Conservation (phyloP, 257 asterid genomes). For the Avicennia marina region DNA sequence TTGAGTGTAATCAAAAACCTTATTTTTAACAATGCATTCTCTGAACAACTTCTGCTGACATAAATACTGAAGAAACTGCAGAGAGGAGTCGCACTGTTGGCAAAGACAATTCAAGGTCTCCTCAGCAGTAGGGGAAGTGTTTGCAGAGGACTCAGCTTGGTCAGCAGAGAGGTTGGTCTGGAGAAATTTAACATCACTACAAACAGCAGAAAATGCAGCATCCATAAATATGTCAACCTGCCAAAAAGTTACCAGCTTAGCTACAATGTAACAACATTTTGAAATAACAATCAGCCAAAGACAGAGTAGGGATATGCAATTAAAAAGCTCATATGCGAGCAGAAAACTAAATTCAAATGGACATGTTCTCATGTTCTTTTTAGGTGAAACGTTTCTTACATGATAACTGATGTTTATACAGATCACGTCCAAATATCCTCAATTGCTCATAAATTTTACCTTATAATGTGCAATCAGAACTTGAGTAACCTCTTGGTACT, state of each 20-base stretch:
- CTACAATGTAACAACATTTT: slow-evolving; percentile 8
- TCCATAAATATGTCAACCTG: slow-evolving; percentile 93
- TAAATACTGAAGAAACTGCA: slow-evolving; percentile 79
- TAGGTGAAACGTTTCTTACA: not conserved
- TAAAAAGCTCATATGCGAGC: not conserved
- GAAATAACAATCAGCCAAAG: not conserved
- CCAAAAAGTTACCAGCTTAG: slow-evolving; percentile 33
- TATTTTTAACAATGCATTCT: slow-evolving; percentile 81
- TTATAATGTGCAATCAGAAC: slow-evolving; percentile 72
- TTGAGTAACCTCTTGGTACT: slow-evolving; percentile 87
- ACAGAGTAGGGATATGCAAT: not conserved
- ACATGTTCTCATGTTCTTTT: not conserved
- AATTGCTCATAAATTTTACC: slow-evolving; percentile 37
- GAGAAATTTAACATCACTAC: slow-evolving; percentile 66
- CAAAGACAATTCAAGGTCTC: slow-evolving; percentile 74
- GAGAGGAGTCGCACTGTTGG: slow-evolving; percentile 95
- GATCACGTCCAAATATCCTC: slow-evolving; percentile 1
- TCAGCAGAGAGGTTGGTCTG: slow-evolving; percentile 60
- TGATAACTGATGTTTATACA: too few relatives aligned
- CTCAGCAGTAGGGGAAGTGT: slow-evolving; percentile 47
- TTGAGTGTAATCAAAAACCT: slow-evolving; percentile 44
- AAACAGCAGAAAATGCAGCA: slow-evolving; percentile 75
- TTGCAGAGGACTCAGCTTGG: slow-evolving; percentile 39
- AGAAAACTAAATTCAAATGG: not conserved
- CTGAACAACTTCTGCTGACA: slow-evolving; percentile 88